Evolutionary conservation across 2,329 filamentous ascomycete genomes (phyloP), one percentile per base, ranked within the genome.

Genomic region (Diaporthe batatas): DNA sequence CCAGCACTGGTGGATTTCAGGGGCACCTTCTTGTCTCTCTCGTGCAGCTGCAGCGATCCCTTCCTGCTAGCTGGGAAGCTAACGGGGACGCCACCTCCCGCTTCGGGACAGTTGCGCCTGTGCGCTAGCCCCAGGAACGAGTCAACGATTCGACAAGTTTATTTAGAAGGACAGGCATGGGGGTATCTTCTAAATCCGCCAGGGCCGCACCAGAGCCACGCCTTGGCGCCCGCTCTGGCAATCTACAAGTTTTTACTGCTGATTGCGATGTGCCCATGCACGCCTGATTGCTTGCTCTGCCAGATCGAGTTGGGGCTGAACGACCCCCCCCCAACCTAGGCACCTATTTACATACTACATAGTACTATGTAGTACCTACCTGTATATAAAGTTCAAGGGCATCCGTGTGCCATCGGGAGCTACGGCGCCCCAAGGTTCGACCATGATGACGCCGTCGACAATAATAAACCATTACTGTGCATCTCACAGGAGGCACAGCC

Each of bases 1-100:
- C 47, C 62, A 67, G 44, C n/a, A 65, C 44, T 51, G 62, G 44
- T 65, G 62, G 59, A 65, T 51, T 51, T 51, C 44, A 49, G 44
- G 59, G 59, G 59, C 18, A 32, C 23, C 16, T 49, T 65, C 62
- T 36, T 65, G 62, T 51, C 44, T 51, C 32, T 51, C 44, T 51
- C 44, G 29, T 51, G 29, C 44, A 64, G 39, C 39, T 47, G 54
- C 54, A 57, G 54, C 54, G 32, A 57, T 36, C 36, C 57, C 57
- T 21, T 64, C 25, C 25, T 64, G 59, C 59, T 47, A 12, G 11
- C 36, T 39, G 36, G 34, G 34, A 12, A 12, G 36, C 36, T 39
- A 39, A 25, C 23, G 36, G 58, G 42, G 42, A 47, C 58, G 58
- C 58, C 58, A 62, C 58, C 36, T 62, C 58, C 36, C 57, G 57